A percentile compares a stretch with the other conserved stretches of the same genome.
These are phyloP conservation scores for Collybia nuda DNA, from an alignment of 768 basidiomycete species.

Conservation along the genomic window DNA sequence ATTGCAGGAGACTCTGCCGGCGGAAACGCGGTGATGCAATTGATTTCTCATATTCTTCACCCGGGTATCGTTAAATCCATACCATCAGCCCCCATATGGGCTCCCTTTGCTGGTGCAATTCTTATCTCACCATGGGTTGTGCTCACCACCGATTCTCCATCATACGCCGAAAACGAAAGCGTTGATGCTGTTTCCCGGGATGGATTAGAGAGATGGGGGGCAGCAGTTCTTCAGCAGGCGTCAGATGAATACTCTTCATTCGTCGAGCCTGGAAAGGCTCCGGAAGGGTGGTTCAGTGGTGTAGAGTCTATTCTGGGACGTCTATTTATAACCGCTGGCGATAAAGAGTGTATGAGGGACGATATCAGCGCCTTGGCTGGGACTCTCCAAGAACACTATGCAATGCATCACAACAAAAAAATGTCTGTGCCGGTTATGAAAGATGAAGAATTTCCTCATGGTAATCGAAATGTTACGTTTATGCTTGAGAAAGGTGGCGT, in stretches of 20 bases:
- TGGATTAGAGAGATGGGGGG: slow-evolving; percentile 16
- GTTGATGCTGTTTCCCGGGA: slow-evolving; percentile 21
- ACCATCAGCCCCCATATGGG: slow-evolving; percentile 18
- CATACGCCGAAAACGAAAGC: slow-evolving; percentile 20
- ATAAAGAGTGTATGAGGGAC: slow-evolving; percentile 31
- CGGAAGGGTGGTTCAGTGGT: slow-evolving; percentile 31
- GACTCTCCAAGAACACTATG: slow-evolving; percentile 10
- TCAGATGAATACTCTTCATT: slow-evolving; percentile 25
- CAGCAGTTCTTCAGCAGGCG: slow-evolving; percentile 21
- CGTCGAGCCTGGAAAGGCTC: slow-evolving; percentile 27
- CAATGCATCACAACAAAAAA: neutral
- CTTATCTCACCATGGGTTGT: slow-evolving; percentile 40
- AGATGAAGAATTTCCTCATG: no score
- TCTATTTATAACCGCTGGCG: slow-evolving; percentile 35
- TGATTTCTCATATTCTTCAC: slow-evolving; percentile 35
- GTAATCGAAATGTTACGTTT: slow-evolving; percentile 1
- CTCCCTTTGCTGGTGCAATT: slow-evolving; percentile 27
- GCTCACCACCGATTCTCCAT: slow-evolving; percentile 21
- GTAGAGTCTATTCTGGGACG: slow-evolving; percentile 28
- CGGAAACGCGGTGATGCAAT: slow-evolving; percentile 31
- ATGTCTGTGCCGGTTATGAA: no score
- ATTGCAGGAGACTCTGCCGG: slow-evolving; percentile 42
- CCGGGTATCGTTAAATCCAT: slow-evolving; percentile 22
- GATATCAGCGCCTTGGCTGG: slow-evolving; percentile 23
- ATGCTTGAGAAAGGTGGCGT: slow-evolving; percentile 28